Base-by-base conservation (phyloP, 139 green algal genomes). In the Chlamydomonas incerta region DNA sequence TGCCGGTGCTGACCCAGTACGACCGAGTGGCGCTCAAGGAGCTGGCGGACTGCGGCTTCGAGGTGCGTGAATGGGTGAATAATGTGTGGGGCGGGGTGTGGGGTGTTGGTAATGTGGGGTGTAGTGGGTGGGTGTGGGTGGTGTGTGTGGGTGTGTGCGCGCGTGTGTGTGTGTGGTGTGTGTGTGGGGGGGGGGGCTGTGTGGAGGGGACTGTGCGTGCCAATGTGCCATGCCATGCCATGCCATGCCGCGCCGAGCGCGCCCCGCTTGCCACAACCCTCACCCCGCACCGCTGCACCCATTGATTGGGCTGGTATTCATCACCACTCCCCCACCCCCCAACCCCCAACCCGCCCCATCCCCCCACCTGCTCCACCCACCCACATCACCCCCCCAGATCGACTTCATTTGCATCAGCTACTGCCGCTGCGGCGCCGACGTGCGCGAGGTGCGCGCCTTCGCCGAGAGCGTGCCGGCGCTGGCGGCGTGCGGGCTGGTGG, bases 341-440 rank as follows among this genome's bases (percentile, higher is more conserved):
- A 29, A 29, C 31, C 41, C 41, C 41, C 41, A 50, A 50, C 41
- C 41, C 5, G 41, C 17, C 55, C 17, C 21, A 62, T n/a, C n/a
- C n/a, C n/a, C n/a, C 55, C 20, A 28, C 55, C 55, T 62, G 4
- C 55, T 3, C 55, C 55, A 10, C 35, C 3, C 31, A 35, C 29
- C 50, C 0, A 6, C 33, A 1, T 33, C 26, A 37, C 29, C 31
- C 34, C 37, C n/a, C n/a, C 80, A 98, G 87, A 91, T 98, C 20
- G 96, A 98, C 79, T 98, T 96, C 65, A 50, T 98, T 26, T 91
- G 62, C 23, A 83, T 98, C 66, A 94, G 82, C 60, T 98, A 95
- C 90, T 94, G 91, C 24, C 93, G 94, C 66, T 88, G 52, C 29
- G 88, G 89, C 0, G 93, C 94, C 55, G 95, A 98, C 65, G 87